Conservation (phyloP, 1,139 yeast species). For the Blastobotrys proliferans region DNA sequence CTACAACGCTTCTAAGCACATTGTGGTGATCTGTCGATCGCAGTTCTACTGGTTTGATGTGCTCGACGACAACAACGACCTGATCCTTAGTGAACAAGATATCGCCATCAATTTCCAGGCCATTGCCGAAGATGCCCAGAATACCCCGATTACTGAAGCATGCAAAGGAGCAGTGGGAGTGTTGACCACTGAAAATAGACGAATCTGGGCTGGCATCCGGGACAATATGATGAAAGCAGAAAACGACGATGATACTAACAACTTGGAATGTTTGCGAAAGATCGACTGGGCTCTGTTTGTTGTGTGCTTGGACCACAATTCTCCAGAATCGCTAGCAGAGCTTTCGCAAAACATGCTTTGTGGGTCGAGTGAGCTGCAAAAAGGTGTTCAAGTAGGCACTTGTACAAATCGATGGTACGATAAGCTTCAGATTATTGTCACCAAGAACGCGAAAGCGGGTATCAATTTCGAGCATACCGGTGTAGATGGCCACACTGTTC, state of each 20-base stretch:
- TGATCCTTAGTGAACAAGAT: slow-evolving; percentile 69
- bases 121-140: slow-evolving; percentile 66
- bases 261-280: slow-evolving; percentile 66
- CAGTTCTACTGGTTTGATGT: slow-evolving; percentile 96
- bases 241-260: slow-evolving; percentile 32
- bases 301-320: slow-evolving; percentile 75
- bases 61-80: slow-evolving; percentile 63
- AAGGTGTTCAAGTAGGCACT: slow-evolving; percentile 89
- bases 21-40: slow-evolving; percentile 78
- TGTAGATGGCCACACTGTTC: slow-evolving; percentile 91
- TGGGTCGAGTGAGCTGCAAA: slow-evolving; percentile 72
- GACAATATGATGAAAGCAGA: slow-evolving; percentile 42
- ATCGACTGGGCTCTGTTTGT: slow-evolving; percentile 79
- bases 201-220: slow-evolving; percentile 78
- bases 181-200: slow-evolving; percentile 80
- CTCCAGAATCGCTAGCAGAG: slow-evolving; percentile 61
- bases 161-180: slow-evolving; percentile 86
- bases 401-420: slow-evolving; percentile 96
- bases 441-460: slow-evolving; percentile 92
- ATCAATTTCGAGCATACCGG: slow-evolving; percentile 94
- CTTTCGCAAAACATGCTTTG: slow-evolving; percentile 81
- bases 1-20: slow-evolving; percentile 69
- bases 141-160: slow-evolving; percentile 57
- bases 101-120: slow-evolving; percentile 70
- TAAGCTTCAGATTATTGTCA: slow-evolving; percentile 80